Base-by-base conservation (phyloP, 163 green algal genomes). In the Trebouxiophyceae sp. region DNA sequence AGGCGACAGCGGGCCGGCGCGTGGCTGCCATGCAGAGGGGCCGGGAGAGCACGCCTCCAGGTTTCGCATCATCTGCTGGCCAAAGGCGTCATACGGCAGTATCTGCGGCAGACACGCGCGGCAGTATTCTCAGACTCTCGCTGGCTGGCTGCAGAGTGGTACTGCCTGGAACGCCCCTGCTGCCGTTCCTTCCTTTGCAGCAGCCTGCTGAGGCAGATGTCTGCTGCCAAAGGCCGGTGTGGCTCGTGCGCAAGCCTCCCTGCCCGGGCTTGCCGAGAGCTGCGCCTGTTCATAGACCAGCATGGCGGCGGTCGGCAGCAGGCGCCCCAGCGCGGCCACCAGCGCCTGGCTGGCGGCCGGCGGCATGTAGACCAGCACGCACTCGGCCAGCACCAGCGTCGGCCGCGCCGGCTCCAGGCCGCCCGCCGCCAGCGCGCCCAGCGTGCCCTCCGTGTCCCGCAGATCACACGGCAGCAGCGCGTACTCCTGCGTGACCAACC, bases 311-410 rank as follows among this genome's bases (percentile, higher is more conserved):
- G 59, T 77, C 20, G 39, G 26, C 47, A 93, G 76, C 26, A 57
- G 68, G 23, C 58, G 5, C 0, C 59, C 86, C 33, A 89, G 70
- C 77, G 73, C 83, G 1, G 54, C 19, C 8, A 95, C 67, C 23
- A 97, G 58, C 3, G 68, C 66, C 0, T 59, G 26, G 61, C 75
- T 86, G 39, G 90, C 68, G 2, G 63, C 34, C 0, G 87, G 79
- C 55, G 93, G 78, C 80, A 97, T 76, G 83, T 98, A 97, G 2
- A 97, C 91, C 24, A 98, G 78, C 63, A 97, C 89, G 61, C 92
- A 97, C 74, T 97, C 92, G 3, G 80, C 77, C 27, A 97, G 68
- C 20, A 97, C 77, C 27, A 89, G 78, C 1, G 92, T 97, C 27
- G 92, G 92, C 28, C 80, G 65, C 32, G 63, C 23, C 19, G 57